phyloP scores from a whole-genome alignment of 768 basidiomycete genomes.

The Trametes cinnabarina region DNA sequence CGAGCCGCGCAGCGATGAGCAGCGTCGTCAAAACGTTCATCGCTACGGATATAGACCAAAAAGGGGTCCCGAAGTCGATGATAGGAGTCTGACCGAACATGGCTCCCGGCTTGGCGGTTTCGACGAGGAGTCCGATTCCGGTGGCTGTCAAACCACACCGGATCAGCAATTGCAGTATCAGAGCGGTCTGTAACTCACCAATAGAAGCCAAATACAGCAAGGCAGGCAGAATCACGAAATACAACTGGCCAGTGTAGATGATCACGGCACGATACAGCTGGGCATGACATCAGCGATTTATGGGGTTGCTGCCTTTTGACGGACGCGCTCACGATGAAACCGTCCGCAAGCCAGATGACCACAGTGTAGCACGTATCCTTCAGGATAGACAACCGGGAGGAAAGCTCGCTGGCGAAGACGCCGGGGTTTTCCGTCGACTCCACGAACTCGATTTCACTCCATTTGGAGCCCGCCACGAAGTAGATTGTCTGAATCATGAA shows the following conservation, averaged over 20 bases:
- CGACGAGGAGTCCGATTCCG: conserved; percentile 1
- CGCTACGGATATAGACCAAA: background rate
- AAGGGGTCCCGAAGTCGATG: conserved; percentile 1
- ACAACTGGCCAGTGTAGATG: background rate
- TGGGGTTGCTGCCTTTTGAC: background rate
- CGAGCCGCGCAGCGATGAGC: background rate
- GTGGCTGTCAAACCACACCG: background rate
- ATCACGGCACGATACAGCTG: background rate
- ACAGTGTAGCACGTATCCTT: background rate
- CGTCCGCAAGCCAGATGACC: conserved; percentile 1
- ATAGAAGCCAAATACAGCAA: background rate
- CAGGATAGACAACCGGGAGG: background rate
- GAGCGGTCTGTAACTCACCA: background rate
- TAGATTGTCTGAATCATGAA: background rate
- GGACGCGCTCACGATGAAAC: background rate
- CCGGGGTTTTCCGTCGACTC: background rate
- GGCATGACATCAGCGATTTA: background rate
- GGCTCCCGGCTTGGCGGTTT: conserved; percentile 3
- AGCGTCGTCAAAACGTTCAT: background rate
- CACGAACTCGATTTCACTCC: conserved; percentile 1
- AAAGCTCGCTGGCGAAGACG: background rate
- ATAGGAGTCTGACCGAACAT: background rate
- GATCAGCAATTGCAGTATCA: background rate
- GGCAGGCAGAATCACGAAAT: background rate
- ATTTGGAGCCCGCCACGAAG: background rate